Evolutionary conservation across 2,329 filamentous ascomycete genomes (phyloP).

Genomic region (Pyrenochaeta sp.): DNA sequence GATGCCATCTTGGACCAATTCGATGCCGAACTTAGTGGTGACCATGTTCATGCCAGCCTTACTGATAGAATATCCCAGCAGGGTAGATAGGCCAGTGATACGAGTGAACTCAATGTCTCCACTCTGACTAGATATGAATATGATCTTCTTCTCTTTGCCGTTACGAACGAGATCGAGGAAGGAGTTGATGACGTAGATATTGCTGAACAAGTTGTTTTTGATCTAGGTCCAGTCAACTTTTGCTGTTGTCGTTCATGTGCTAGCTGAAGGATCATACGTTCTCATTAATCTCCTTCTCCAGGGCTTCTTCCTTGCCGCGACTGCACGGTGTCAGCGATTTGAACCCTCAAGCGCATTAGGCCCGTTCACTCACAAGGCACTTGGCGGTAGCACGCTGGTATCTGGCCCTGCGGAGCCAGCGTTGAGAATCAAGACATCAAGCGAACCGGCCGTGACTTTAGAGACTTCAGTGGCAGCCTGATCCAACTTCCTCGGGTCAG

Average conservation of each 20-base stretch:
- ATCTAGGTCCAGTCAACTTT: constrained; percentile 24
- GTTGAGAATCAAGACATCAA: constrained; percentile 23
- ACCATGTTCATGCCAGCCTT: constrained; percentile 62
- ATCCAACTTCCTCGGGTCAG: constrained; percentile 9
- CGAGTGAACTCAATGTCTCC: constrained; percentile 49
- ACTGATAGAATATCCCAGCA: constrained; percentile 55
- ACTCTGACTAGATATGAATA: constrained; percentile 58
- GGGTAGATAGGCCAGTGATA: constrained; percentile 45
- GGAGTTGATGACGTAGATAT: constrained; percentile 61
- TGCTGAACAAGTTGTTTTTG: constrained; percentile 60
- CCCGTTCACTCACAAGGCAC: too few relatives aligned
- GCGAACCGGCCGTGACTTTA: constrained; percentile 13
- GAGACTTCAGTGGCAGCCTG: constrained; percentile 16
- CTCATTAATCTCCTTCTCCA: constrained; percentile 41
- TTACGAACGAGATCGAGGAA: constrained; percentile 62
- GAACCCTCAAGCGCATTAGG: too few relatives aligned
- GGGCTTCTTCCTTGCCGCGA: constrained; percentile 30
- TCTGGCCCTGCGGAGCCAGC: constrained; percentile 19
- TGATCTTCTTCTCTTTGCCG: constrained; percentile 63
- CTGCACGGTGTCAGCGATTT: too few relatives aligned
- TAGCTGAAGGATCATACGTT: constrained; percentile 14
- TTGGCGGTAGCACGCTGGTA: constrained; percentile 11
- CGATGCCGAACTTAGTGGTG: constrained; percentile 61
- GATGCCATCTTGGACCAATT: constrained; percentile 33
- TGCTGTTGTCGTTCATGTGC: not conserved